Evolutionary conservation across 306 rosid genomes (phyloP), one percentile per base, ranked within the genome.

Genomic region (Cucurbita argyrosperma): DNA sequence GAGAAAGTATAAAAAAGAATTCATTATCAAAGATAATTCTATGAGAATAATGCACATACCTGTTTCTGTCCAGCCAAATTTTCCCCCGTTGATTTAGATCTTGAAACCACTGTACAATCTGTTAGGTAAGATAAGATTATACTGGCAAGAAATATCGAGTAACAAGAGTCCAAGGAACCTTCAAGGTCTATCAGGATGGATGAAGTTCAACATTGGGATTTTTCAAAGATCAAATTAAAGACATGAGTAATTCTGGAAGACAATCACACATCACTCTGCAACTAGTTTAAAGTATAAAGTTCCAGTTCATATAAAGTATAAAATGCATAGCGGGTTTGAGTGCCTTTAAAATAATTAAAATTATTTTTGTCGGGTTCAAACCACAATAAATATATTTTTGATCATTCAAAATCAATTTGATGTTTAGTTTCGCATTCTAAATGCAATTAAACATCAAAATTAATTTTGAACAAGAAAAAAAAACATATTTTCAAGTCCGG

Each of bases 1-100:
- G 51, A 15, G 45, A 50, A 49, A 26, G 13, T 47, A 1, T 18
- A 19, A 4, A 64, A 38, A 18, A 43, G 23, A 12, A 68, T 47
- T 68, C n/a, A 43, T 26, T 50, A 30, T 7, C 23, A 47, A 49
- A 67, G 8, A 64, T 42, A 42, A 65, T 42, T 8, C 50, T 43
- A 68, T 30, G 60, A 50, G 45, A 70, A 70, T 70, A 14, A 70
- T 70, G 30, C 59, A 51, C 74, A 35, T 49, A 70, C 74, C 74
- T 49, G 74, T 35, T 69, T 70, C 60, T 70, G 59, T 26, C 21
- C 46, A 50, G 59, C 74, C 18, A 70, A 70, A 50, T 15, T 50
- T 50, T 51, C 74, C 16, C 35, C 8, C 59, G 15, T 50, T 70
- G 59, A 70, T 15, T 45, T 1, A 8, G 45, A 70, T 70, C 46